Evolutionary conservation across 192 early-diverging fungal species (phyloP).

Genomic region (Gonapodya sp.): DNA sequence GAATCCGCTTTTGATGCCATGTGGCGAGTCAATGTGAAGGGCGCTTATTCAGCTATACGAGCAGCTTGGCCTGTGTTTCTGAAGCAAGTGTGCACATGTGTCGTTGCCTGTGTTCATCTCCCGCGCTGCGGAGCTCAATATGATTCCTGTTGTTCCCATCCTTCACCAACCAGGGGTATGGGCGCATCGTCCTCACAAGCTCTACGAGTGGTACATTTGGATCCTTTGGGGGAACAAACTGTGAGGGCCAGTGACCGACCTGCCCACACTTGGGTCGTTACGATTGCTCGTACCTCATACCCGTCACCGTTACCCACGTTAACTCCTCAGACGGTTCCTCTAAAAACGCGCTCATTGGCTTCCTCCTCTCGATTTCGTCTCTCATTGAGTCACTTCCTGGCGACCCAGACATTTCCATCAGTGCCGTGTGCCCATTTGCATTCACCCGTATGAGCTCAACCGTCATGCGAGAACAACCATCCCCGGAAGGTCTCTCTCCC

Average conservation of each 20-base stretch:
- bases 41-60: neutral
- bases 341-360: neutral
- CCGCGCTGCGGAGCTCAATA: too few species aligned
- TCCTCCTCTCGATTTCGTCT: slow-evolving; percentile 6
- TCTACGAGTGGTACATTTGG: slow-evolving; percentile 1
- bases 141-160: too few species aligned
- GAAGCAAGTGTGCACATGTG: neutral
- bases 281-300: neutral
- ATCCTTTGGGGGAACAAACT: slow-evolving; percentile 2
- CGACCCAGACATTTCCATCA: slow-evolving; percentile 3
- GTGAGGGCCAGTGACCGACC: neutral
- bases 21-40: slow-evolving; percentile 6
- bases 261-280: neutral
- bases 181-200: neutral
- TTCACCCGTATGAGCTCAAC: slow-evolving; percentile 6
- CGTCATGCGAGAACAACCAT: neutral
- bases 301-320: too few species aligned
- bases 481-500: neutral
- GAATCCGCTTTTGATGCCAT: neutral
- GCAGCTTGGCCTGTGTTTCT: neutral
- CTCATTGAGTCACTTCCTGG: neutral
- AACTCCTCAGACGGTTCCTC: slow-evolving; percentile 8
- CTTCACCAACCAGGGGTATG: slow-evolving; percentile 7
- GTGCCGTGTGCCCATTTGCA: neutral
- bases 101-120: too few species aligned